phyloP scores from a whole-genome alignment of 1,284 basidiomycete genomes.

The Flammula alnicola region DNA sequence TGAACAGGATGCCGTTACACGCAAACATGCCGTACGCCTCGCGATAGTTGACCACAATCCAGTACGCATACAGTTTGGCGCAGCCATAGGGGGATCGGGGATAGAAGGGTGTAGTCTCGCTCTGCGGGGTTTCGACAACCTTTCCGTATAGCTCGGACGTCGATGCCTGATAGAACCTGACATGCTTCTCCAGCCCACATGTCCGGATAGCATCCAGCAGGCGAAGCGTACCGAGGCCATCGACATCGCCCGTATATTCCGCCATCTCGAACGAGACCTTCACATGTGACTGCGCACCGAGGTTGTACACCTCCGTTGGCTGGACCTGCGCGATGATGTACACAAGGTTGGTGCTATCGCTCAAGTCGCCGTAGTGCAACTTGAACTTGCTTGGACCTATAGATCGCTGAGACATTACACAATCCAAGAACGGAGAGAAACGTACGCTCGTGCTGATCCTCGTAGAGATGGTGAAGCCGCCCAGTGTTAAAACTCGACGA shows the following conservation, averaged over 20 bases:
- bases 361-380: slow-evolving; percentile 89
- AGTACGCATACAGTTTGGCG: slow-evolving; percentile 87
- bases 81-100: slow-evolving; percentile 91
- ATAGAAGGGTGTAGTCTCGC: slow-evolving; percentile 92
- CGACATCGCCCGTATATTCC: slow-evolving; percentile 94
- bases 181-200: slow-evolving; percentile 85
- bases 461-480: slow-evolving; percentile 88
- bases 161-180: slow-evolving; percentile 92
- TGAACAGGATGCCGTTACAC: slow-evolving; percentile 91
- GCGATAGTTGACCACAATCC: slow-evolving; percentile 91
- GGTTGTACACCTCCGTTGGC: slow-evolving; percentile 93
- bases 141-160: slow-evolving; percentile 94
- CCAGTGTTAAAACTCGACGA: slow-evolving; percentile 95
- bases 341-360: slow-evolving; percentile 92
- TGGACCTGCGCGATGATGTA: slow-evolving; percentile 91
- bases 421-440: slow-evolving; percentile 3
- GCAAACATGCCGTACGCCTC: slow-evolving; percentile 94
- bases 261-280: slow-evolving; percentile 98
- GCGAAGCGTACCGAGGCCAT: slow-evolving; percentile 88
- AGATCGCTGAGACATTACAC: too few relatives aligned
- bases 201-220: slow-evolving; percentile 92
- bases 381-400: slow-evolving; percentile 80
- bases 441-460: slow-evolving; percentile 81
- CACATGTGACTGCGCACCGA: slow-evolving; percentile 95
- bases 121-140: slow-evolving; percentile 89